These are phyloP conservation scores for Colletotrichum scovillei DNA, from an alignment of 2,329 filamentous ascomycete genomes.

Conservation along the genomic window DNA sequence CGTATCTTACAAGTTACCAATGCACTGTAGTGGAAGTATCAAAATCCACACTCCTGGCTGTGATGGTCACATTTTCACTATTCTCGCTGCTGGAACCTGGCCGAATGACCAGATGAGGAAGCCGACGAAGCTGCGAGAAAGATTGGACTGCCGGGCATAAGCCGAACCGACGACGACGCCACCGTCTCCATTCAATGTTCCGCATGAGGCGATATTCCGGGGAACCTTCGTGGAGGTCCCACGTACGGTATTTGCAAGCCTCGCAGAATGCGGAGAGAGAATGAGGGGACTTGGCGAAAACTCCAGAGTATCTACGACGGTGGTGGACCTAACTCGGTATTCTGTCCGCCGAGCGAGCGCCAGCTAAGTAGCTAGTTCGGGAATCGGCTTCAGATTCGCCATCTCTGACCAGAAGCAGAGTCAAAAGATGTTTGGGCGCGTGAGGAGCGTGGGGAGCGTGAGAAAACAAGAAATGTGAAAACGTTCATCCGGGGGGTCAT, in stretches of 20 bases:
- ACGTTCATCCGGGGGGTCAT: constrained; percentile 25
- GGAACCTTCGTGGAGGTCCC: constrained; percentile 31
- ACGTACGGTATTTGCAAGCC: constrained; percentile 20
- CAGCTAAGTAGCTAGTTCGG: neutral
- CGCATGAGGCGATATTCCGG: constrained; percentile 25
- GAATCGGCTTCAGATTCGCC: neutral
- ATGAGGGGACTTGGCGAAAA: constrained; percentile 12
- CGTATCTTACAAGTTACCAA: neutral
- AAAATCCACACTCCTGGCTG: neutral
- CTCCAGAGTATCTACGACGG: too few relatives aligned
- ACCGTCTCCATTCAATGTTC: neutral
- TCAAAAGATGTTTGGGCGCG: neutral
- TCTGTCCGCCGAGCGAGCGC: constrained; percentile 16
- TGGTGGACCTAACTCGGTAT: constrained; percentile 23
- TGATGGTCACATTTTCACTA: constrained; percentile 19
- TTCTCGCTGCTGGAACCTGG: constrained; percentile 18
- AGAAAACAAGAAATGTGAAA: constrained; percentile 11
- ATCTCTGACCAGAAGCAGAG: neutral
- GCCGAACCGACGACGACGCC: constrained; percentile 14
- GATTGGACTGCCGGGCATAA: neutral
- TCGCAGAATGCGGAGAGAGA: constrained; percentile 18
- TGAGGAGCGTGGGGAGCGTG: neutral
- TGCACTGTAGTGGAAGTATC: neutral
- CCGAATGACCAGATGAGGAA: constrained; percentile 4
- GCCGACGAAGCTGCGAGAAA: neutral